Conservation (phyloP, 2,329 filamentous ascomycete genomes). For the Dothideomycetes sp. region DNA sequence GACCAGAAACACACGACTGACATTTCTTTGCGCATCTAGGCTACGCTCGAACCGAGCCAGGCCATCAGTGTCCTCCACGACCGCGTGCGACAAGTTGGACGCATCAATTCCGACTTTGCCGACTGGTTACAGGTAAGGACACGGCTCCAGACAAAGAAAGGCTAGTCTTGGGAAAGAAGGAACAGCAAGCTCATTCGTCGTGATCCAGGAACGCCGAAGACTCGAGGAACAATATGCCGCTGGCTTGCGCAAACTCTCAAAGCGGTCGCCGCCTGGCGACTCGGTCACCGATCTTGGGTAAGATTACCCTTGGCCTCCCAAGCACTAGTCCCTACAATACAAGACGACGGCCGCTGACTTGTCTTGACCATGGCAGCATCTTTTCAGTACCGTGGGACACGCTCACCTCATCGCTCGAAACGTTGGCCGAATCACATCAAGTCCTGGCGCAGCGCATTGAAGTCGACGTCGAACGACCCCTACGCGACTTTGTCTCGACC, state of each 20-base stretch:
- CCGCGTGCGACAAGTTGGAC: slow-evolving; percentile 76
- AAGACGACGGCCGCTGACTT: slow-evolving; percentile 16
- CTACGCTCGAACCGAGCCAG: slow-evolving; percentile 68
- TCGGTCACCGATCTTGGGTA: slow-evolving; percentile 75
- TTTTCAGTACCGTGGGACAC: slow-evolving; percentile 88
- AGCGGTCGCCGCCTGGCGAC: slow-evolving; percentile 63
- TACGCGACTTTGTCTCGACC: slow-evolving; percentile 64
- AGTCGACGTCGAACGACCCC: slow-evolving; percentile 73
- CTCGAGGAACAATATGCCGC: slow-evolving; percentile 85
- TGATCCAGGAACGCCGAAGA: slow-evolving; percentile 70
- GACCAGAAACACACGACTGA: slow-evolving; percentile 1
- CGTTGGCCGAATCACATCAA: slow-evolving; percentile 75
- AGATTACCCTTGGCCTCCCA: slow-evolving; percentile 23
- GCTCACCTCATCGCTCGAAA: slow-evolving; percentile 69
- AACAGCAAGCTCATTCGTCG: neutral
- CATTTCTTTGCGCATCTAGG: slow-evolving; percentile 41
- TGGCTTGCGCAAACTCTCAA: slow-evolving; percentile 70
- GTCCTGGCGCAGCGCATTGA: slow-evolving; percentile 74
- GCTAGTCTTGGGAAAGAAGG: neutral
- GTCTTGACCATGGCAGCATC: slow-evolving; percentile 47
- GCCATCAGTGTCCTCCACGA: slow-evolving; percentile 76
- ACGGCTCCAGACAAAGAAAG: slow-evolving; percentile 1
- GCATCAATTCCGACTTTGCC: slow-evolving; percentile 81
- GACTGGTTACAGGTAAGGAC: slow-evolving; percentile 84
- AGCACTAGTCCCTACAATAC: neutral